Evolutionary conservation across 306 rosid genomes (phyloP).

Genomic region (Dryas octopetala): DNA sequence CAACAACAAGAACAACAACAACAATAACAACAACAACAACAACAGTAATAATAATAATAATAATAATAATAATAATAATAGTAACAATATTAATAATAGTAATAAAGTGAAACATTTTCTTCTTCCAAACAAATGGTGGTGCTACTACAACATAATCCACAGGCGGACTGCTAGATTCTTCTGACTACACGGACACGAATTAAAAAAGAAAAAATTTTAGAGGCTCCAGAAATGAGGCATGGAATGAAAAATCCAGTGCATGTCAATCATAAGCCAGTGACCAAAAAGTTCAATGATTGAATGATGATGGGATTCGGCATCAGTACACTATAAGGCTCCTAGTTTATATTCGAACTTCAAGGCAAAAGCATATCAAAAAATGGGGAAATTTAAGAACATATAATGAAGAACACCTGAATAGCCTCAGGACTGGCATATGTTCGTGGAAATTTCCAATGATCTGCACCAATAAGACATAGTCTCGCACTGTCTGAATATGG

Average conservation of each 20-base stretch:
- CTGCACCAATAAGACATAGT: constrained; percentile 71
- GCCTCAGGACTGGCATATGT: constrained; percentile 72
- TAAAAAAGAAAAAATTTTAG: neutral
- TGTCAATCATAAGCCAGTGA: neutral
- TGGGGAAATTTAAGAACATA: neutral
- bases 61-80: neutral
- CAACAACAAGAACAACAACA: neutral
- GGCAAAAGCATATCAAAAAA: constrained; percentile 12
- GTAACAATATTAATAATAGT: neutral
- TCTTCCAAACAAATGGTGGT: neutral
- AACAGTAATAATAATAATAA: neutral
- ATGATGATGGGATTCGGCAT: neutral
- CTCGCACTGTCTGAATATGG: constrained; percentile 66
- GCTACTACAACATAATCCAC: neutral
- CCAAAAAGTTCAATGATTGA: neutral
- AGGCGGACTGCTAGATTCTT: neutral
- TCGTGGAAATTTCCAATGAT: constrained; percentile 76
- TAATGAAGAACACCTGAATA: constrained; percentile 52
- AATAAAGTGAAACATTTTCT: neutral
- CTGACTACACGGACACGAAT: neutral
- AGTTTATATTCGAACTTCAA: neutral
- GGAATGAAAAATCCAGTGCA: neutral
- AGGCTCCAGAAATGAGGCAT: neutral
- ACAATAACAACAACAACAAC: neutral
- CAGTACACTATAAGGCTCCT: neutral